These are phyloP conservation scores for Camelina laxa DNA, from an alignment of 345 rosid genomes.

Conservation along the genomic window DNA sequence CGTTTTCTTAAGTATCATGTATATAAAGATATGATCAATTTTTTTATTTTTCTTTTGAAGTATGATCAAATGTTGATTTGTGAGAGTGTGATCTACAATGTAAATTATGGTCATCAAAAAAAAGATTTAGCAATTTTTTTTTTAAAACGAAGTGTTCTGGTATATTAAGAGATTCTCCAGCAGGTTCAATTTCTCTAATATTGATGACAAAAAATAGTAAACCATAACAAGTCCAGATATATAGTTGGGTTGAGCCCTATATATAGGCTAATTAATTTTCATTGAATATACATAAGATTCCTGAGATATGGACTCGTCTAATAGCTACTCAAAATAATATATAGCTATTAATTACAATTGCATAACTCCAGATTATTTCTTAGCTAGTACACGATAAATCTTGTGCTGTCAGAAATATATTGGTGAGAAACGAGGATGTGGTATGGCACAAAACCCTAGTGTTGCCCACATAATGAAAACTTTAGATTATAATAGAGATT, in stretches of 20 bases:
- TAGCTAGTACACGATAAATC: not conserved
- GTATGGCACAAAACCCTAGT: slow-evolving; percentile 40
- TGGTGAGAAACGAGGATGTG: slow-evolving; percentile 28
- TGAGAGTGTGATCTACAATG: too few species aligned
- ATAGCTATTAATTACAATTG: slow-evolving; percentile 15
- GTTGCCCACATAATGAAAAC: slow-evolving; percentile 7
- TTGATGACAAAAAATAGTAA: not conserved
- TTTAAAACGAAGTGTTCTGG: not conserved
- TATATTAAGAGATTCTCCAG: not conserved
- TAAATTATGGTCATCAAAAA: not conserved
- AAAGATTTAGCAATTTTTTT: not conserved
- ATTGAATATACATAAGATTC: slow-evolving; percentile 10
- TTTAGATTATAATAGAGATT: not conserved
- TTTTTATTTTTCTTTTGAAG: too few species aligned
- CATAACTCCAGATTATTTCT: slow-evolving; percentile 14
- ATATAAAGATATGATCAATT: not conserved
- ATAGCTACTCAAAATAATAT: not conserved
- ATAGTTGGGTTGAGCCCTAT: slow-evolving; percentile 1
- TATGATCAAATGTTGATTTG: too few species aligned
- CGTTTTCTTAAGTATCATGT: not conserved
- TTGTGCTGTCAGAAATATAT: slow-evolving; percentile 15
- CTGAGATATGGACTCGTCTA: slow-evolving; percentile 9
- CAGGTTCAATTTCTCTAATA: slow-evolving; percentile 9
- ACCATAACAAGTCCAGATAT: not conserved
- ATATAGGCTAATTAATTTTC: not conserved